Conservation (phyloP, 2,329 filamentous ascomycete genomes). For the Penicillium sumatraense region DNA sequence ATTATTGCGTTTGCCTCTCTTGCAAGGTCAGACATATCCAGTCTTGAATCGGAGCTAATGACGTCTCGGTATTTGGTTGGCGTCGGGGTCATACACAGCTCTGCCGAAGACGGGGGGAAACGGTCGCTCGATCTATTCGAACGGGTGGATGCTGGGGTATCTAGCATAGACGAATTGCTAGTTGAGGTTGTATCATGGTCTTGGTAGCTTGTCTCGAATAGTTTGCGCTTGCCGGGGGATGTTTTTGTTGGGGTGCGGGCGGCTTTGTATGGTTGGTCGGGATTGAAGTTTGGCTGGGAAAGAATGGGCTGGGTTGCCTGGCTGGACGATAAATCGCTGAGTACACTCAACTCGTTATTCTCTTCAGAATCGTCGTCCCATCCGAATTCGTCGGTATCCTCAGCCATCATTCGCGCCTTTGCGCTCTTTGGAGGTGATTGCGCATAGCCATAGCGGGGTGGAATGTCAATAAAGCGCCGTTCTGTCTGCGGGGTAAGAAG, state of each 20-base stretch:
- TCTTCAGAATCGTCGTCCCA: conserved; percentile 45
- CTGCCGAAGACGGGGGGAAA: conserved; percentile 31
- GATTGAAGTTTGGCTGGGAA: conserved; percentile 36
- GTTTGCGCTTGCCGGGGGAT: conserved; percentile 45
- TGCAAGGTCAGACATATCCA: conserved; percentile 26
- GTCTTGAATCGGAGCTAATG: conserved; percentile 22
- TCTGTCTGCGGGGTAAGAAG: conserved; percentile 43
- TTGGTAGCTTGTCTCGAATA: conserved; percentile 27
- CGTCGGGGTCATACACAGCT: conserved; percentile 39
- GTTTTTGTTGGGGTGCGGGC: conserved; percentile 35
- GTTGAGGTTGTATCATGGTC: conserved; percentile 1
- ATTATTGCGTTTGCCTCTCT: conserved; percentile 37
- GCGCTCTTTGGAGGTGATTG: conserved; percentile 30
- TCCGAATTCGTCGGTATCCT: conserved; percentile 41
- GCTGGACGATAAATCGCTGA: conserved; percentile 18
- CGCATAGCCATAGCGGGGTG: conserved; percentile 16
- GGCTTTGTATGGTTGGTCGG: conserved; percentile 43
- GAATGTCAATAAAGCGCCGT: conserved; percentile 16
- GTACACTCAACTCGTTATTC: conserved; percentile 28
- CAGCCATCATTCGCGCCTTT: conserved; percentile 36
- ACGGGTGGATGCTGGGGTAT: conserved; percentile 18
- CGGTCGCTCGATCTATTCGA: conserved; percentile 5
- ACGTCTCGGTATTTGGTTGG: conserved; percentile 36
- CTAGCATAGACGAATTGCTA: background rate
- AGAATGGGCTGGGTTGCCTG: conserved; percentile 17